These are phyloP conservation scores for Piper betle DNA, from an alignment of 164 flowering plant genomes.

Conservation along the genomic window DNA sequence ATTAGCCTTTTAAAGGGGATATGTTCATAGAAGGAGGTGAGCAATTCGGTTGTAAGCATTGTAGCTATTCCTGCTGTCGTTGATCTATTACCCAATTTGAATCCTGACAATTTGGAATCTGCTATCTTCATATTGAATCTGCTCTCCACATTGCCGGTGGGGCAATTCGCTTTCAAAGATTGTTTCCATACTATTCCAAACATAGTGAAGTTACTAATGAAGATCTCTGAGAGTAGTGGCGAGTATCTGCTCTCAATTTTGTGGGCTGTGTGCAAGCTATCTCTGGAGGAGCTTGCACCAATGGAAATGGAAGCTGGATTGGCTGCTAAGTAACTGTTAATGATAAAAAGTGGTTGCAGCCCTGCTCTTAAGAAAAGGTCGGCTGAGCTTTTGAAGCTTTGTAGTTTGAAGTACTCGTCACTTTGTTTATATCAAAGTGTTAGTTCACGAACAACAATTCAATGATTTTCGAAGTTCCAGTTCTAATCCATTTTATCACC, in stretches of 20 bases:
- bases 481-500: too few relatives aligned
- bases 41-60: slow-evolving; percentile 43
- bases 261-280: slow-evolving; percentile 59
- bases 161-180: slow-evolving; percentile 51
- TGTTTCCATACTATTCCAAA: slow-evolving; percentile 51
- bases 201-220: slow-evolving; percentile 60
- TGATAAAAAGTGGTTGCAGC: slow-evolving; percentile 81
- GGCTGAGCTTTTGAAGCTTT: slow-evolving; percentile 71
- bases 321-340: slow-evolving; percentile 77
- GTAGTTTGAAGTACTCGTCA: slow-evolving; percentile 67
- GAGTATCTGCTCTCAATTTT: slow-evolving; percentile 64
- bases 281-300: slow-evolving; percentile 67
- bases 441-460: slow-evolving; percentile 87
- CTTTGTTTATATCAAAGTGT: slow-evolving; percentile 88
- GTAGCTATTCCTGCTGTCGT: slow-evolving; percentile 68
- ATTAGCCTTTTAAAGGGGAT: slow-evolving; percentile 47
- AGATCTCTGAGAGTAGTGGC: slow-evolving; percentile 67
- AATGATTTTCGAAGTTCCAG: slow-evolving; percentile 28
- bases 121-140: slow-evolving; percentile 49
- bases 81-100: slow-evolving; percentile 44
- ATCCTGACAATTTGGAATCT: slow-evolving; percentile 53
- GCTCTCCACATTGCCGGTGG: slow-evolving; percentile 41
- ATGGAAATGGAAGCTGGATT: slow-evolving; percentile 74
- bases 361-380: slow-evolving; percentile 66
- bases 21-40: slow-evolving; percentile 36